Percentiles rank a stretch among this genome's conserved stretches.
Conservation (phyloP, 2,329 filamentous ascomycete genomes). For the Cladosporium sp. region DNA sequence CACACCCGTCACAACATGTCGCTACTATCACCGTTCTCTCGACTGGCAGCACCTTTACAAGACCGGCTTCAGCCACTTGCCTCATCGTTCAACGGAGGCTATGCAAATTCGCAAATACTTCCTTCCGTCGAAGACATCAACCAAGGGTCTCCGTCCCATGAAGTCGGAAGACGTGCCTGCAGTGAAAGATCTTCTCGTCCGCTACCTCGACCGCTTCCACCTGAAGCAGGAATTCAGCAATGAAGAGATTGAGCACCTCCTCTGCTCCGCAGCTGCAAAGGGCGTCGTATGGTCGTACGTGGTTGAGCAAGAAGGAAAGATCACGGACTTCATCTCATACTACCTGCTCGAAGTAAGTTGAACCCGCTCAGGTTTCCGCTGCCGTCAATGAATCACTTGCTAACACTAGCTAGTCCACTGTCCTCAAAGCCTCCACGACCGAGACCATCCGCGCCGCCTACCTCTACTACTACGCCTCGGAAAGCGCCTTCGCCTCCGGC, state of each 20-base stretch:
- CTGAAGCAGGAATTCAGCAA: constrained; percentile 75
- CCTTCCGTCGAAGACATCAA: constrained; percentile 67
- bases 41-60: constrained; percentile 97
- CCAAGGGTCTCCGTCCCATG: constrained; percentile 73
- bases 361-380: background rate
- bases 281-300: constrained; percentile 93
- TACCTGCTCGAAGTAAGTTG: constrained; percentile 67
- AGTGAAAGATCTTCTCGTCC: constrained; percentile 66
- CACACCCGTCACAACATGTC: constrained; percentile 83
- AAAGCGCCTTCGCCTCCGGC: constrained; percentile 56
- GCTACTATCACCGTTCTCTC: constrained; percentile 89
- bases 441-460: constrained; percentile 82
- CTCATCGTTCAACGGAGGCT: constrained; percentile 72
- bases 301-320: constrained; percentile 68
- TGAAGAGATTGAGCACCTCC: constrained; percentile 83
- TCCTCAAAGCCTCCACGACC: constrained; percentile 73
- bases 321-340: constrained; percentile 97
- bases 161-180: constrained; percentile 68
- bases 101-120: constrained; percentile 83
- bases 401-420: constrained; percentile 54
- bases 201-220: constrained; percentile 74
- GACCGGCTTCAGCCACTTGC: constrained; percentile 86
- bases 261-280: constrained; percentile 66
- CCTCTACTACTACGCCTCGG: constrained; percentile 92
- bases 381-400: background rate